phyloP scores from a whole-genome alignment of 2,329 filamentous ascomycete genomes.

The Camptophora hylomeconis region DNA sequence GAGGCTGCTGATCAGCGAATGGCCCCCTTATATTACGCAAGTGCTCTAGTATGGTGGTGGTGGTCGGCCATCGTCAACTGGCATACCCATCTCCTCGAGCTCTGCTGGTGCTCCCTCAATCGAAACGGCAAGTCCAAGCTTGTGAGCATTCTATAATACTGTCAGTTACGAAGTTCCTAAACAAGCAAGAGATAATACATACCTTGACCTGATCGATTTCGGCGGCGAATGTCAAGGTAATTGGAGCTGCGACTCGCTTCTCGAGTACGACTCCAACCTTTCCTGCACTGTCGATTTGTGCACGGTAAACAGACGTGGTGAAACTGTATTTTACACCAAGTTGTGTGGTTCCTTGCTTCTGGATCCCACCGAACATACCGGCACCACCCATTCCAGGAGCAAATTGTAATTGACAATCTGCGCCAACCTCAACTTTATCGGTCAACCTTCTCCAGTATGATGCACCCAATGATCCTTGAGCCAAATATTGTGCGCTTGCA shows the following conservation, averaged over 20 bases:
- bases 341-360: constrained; percentile 80
- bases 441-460: constrained; percentile 90
- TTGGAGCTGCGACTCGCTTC: constrained; percentile 86
- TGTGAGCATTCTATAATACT: constrained; percentile 65
- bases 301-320: constrained; percentile 85
- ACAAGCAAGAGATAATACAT: constrained; percentile 28
- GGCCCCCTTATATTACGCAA: too few species aligned
- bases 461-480: constrained; percentile 74
- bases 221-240: constrained; percentile 87
- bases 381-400: constrained; percentile 47
- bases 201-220: constrained; percentile 95
- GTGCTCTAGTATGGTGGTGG: constrained; percentile 36
- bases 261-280: constrained; percentile 87
- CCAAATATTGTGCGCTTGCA: constrained; percentile 77
- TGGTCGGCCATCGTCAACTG: too few species aligned
- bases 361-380: constrained; percentile 61
- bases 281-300: constrained; percentile 88
- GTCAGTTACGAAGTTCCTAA: constrained; percentile 4
- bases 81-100: constrained; percentile 56
- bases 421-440: constrained; percentile 90
- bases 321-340: constrained; percentile 98
- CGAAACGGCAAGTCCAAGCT: constrained; percentile 86
- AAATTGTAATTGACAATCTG: constrained; percentile 84
- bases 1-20: too few species aligned
- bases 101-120: constrained; percentile 78